Base-by-base conservation (phyloP, 2,329 filamentous ascomycete species). In the Verticillium longisporum region DNA sequence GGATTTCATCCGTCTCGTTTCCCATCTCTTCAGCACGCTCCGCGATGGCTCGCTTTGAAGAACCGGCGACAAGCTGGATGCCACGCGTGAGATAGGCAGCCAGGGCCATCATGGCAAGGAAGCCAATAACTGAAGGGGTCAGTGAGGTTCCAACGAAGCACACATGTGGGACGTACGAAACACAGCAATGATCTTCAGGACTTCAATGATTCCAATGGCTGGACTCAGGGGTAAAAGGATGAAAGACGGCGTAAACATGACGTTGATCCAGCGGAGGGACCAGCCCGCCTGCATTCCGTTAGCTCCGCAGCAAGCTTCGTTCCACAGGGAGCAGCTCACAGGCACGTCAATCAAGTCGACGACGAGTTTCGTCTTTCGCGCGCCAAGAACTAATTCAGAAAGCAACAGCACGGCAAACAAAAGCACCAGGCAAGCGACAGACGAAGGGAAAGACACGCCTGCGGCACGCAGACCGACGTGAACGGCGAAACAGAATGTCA, bases 221-320 rank as follows among this genome's bases (percentile, higher is more conserved):
- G 82, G 78, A 65, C 83, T 85, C 1, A 87, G 73, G 6, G 84
- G 83, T 0, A 87, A 73, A 33, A 85, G 74, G 7, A 87, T 78
- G 71, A 87, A 87, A 0, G 83, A 80, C 9, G 83, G 84, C 2
- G 80, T 83, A 66, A 86, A 86, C 65, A 84, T 79, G 58, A 86
- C 72, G 61, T 80, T 84, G 66, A 87, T 85, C 76, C 83, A 86
- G 54, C 79, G 77, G 32, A 86, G 73, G 6, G 82, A 78, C 78
- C 83, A 87, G 7, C 80, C 80, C 55, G 81, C 81, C 81, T 85
- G 26, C n/a, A 9, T 5, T 26, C 14, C 57, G 53, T 66, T 34
- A 70, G 59, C 55, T 6, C 15, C 11, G 21, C 5, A 3, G 7
- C 11, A 15, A 31, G 4, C 10, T 57, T 31, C 15, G 32, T 6